Evolutionary conservation across 352 stramenopile species (phyloP).

Genomic region (Phytophthora idaei): DNA sequence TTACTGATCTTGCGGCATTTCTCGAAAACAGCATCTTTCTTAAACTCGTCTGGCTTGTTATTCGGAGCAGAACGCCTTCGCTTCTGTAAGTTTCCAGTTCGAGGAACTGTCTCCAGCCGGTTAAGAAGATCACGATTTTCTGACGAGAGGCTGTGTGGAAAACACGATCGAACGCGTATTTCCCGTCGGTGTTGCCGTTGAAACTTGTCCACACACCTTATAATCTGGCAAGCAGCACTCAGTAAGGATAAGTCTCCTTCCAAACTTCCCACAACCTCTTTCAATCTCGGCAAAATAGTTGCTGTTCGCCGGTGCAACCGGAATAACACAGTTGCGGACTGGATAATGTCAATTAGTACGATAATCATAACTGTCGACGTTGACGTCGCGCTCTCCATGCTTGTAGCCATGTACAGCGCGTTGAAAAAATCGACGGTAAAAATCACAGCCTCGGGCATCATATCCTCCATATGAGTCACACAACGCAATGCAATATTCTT

Average conservation of each 20-base stretch:
- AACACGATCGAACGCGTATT: conserved; percentile 19
- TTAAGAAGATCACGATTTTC: conserved; percentile 4
- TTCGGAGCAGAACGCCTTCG: background rate
- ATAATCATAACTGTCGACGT: conserved; percentile 25
- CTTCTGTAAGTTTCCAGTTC: background rate
- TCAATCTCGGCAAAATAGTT: conserved; percentile 4
- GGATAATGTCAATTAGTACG: conserved; percentile 30
- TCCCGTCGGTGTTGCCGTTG: conserved; percentile 8
- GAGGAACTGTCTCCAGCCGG: conserved; percentile 7
- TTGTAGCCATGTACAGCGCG: conserved; percentile 31
- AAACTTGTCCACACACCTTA: conserved; percentile 5
- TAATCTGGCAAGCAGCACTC: conserved; percentile 3
- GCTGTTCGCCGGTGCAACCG: conserved; percentile 13
- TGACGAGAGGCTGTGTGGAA: conserved; percentile 2
- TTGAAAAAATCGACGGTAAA: conserved; percentile 41
- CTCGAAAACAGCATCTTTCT: background rate
- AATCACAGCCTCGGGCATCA: conserved; percentile 44
- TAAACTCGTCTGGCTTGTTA: background rate
- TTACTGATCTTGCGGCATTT: conserved; percentile 3
- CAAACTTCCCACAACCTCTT: background rate
- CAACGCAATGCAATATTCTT: conserved; percentile 31
- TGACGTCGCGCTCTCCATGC: conserved; percentile 31
- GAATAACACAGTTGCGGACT: conserved; percentile 18
- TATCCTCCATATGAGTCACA: conserved; percentile 31
- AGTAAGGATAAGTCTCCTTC: background rate